Base-by-base conservation (phyloP, 768 basidiomycete genomes). In the Lentinus brumalis region DNA sequence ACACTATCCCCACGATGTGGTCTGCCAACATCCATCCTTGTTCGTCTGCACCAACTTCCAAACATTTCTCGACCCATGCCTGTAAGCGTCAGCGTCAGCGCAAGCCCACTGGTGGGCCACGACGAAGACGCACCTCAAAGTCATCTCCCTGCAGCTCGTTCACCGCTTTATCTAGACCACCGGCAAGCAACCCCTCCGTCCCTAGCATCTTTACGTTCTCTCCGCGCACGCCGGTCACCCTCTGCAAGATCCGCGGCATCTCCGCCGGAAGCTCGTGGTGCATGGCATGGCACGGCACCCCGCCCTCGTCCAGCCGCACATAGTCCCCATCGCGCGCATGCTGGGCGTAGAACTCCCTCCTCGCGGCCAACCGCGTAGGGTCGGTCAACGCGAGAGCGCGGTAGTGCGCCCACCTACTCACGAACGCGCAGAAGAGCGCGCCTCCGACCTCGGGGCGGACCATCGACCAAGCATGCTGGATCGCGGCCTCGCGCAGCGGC, bases 371-470 rank as follows among this genome's bases (percentile, higher is more conserved):
- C 15, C 66, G 40, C 14, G 29, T 50, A 15, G 63, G 66, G 21
- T 64, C 60, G 29, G 57, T 49, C 40, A 47, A 53, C 16, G 63
- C 66, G 26, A 65, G 45, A 39, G 62, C 66, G 7, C 66, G 63
- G 29, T 65, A 60, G 45, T 67, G 66, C 38, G 66, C 66, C 59
- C 56, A 58, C 15, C 60, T 47, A 49, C 63, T 62, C 41, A 67
- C 59, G 52, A 61, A 67, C 39, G 63, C 63, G 30, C 60, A 64
- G 39, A 63, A 53, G 16, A 67, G 60, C 47, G 53, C 45, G n/a
- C 63, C 63, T 5, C 53, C 49, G 18, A 16, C 50, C 18, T 21
- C 54, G 42, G 44, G 31, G 42, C 51, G 51, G 5, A 67, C 61
- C 57, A 67, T 59, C n/a, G 38, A 39, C 58, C 64, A 59, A 7